Base-by-base conservation (phyloP, 1,284 basidiomycete species). In the Puccinia hordei region DNA sequence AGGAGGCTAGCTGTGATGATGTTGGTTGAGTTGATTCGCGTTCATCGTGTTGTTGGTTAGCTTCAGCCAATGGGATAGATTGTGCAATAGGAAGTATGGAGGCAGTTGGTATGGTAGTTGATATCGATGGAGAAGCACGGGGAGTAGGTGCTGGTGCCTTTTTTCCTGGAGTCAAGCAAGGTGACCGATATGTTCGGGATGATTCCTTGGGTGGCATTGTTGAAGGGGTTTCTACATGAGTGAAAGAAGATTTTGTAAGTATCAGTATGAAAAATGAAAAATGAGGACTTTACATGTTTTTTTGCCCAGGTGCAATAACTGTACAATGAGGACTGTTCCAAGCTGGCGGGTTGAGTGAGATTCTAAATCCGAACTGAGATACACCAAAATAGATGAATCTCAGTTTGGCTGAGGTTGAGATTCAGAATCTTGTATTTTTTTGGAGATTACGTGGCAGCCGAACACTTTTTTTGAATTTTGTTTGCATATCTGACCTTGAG, bases 301-400 rank as follows among this genome's bases (percentile, higher is more conserved):
- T 44, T 44, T 24, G 35, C 2, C 41, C 8, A 15, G 9, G n/a
- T 66, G 63, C 41, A 19, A 8, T 55, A 15, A 55, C 5, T 55
- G 24, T 6, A 27, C 5, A 55, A 55, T n/a, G 53, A 27, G 24
- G 53, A 41, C 38, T 41, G 4, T 41, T 41, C 38, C 38, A 55
- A 55, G 22, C 6, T 8, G 17, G 6, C 35, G 61, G 10, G 22
- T 33, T 27, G 12, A 41, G 38, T 35, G 22, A 38, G 24, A n/a
- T 44, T 30, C 9, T 4, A 66, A 35, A 27, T 44, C 35, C 12
- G 15, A 44, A n/a, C 38, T 66, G 35, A 66, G 63, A 66, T 44
- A 44, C 44, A 44, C 22, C 63, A 41, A 66, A 44, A 44, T 66
- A n/a, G 22, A 5, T 44, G 38, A 38, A 66, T 66, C 63, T 66